Evolutionary conservation across 2,329 filamentous ascomycete genomes (phyloP), one percentile per base, ranked within the genome.

Genomic region (Verticillium albo-atrum): DNA sequence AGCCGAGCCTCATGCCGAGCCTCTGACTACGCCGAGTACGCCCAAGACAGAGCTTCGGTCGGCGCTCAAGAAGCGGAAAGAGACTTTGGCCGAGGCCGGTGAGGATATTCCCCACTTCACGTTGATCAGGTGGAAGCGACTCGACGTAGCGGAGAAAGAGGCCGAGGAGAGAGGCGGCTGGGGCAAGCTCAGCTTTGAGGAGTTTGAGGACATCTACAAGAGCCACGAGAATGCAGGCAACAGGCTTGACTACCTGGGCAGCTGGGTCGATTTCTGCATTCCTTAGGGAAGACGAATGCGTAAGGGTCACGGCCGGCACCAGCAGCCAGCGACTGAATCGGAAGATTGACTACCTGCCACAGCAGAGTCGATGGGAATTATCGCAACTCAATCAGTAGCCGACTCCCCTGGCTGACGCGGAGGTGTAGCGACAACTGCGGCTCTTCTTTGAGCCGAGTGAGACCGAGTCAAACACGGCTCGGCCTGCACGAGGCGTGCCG

Each of bases 211-310:
- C 42, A 87, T 89, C 55, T 91, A 95, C 77, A 85, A 86, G 66
- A 80, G 80, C n/a, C 82, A 87, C 63, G 84, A 88, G 64, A 84
- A 85, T 26, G 76, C 78, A 28, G 82, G 81, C 15, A 85, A 86
- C 69, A 77, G 88, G 57, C 80, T 93, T 62, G 90, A 91, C 65
- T 94, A 97, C 73, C 80, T 97, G 54, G 91, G 91, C 61, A 91
- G 86, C 67, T 98, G 94, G 94, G 91, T 97, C 73, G 93, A 97
- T 71, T 87, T 88, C 71, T 89, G 86, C 71, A 88, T 89, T 65
- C 86, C 85, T 15, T 86, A 79, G 72, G 54, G 42, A 5, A 23
- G 10, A 23, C 42, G 42, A 14, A 47, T 23, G 42, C 42, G 25
- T 20, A 23, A 47, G 3, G 10, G 20, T 47, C 42, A 23, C 42